These are phyloP conservation scores for Phlebopus sp. DNA, from an alignment of 1,284 basidiomycete genomes.

Conservation along the genomic window DNA sequence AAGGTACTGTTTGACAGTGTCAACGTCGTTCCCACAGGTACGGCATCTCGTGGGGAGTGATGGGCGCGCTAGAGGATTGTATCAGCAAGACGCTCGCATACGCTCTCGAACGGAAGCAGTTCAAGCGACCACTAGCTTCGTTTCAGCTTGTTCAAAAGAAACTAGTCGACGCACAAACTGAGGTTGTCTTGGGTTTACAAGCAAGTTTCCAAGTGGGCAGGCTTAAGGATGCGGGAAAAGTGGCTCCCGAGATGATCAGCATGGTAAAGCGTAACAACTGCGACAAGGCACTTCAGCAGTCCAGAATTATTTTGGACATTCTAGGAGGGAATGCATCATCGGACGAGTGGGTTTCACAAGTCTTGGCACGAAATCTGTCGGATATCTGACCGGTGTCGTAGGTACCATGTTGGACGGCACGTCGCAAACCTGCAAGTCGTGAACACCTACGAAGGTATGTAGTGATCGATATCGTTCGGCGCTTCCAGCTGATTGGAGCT, in stretches of 20 bases:
- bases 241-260: constrained; percentile 92
- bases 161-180: constrained; percentile 88
- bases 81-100: constrained; percentile 78
- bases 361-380: background rate
- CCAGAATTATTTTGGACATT: constrained; percentile 80
- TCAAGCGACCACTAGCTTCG: constrained; percentile 84
- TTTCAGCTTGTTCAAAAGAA: constrained; percentile 99
- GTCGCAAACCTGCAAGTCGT: constrained; percentile 90
- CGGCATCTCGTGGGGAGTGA: constrained; percentile 92
- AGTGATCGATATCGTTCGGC: constrained; percentile 14
- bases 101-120: constrained; percentile 88
- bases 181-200: constrained; percentile 79
- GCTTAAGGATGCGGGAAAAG: constrained; percentile 79
- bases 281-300: constrained; percentile 84
- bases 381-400: constrained; percentile 21
- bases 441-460: constrained; percentile 86
- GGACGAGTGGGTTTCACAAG: constrained; percentile 67
- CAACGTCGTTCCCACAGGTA: constrained; percentile 42
- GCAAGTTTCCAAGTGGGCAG: constrained; percentile 84
- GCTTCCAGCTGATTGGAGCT: constrained; percentile 7
- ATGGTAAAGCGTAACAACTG: constrained; percentile 96
- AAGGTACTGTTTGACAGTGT: background rate
- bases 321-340: constrained; percentile 88
- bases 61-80: constrained; percentile 94
- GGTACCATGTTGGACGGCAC: constrained; percentile 88